Percentiles rank a stretch among this genome's conserved stretches.
These are phyloP conservation scores for Clitopilus hobsonii DNA, from an alignment of 768 basidiomycete species.

Conservation along the genomic window DNA sequence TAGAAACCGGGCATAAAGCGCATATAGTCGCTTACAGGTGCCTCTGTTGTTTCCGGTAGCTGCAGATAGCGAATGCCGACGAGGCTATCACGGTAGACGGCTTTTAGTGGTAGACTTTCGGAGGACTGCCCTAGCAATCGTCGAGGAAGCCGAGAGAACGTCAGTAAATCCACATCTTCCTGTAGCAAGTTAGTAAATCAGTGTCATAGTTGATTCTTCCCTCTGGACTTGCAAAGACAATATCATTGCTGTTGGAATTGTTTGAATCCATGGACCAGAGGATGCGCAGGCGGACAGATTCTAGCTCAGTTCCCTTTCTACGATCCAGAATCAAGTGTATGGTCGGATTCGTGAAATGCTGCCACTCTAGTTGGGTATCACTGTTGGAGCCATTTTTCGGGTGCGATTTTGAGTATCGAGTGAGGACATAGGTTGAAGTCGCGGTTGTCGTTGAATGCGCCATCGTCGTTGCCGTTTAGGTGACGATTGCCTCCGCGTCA, in stretches of 20 bases:
- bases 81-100: constrained; percentile 68
- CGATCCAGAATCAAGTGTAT: constrained; percentile 61
- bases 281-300: constrained; percentile 63
- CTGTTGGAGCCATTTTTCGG: constrained; percentile 25
- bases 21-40: constrained; percentile 10
- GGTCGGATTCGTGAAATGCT: constrained; percentile 70
- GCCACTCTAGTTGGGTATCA: constrained; percentile 53
- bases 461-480: constrained; percentile 19
- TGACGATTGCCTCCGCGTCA: neutral
- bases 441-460: constrained; percentile 50
- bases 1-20: constrained; percentile 7
- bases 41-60: constrained; percentile 26
- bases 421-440: constrained; percentile 49
- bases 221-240: constrained; percentile 56
- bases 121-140: constrained; percentile 24
- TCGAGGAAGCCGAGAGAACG: constrained; percentile 49
- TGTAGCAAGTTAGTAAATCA: constrained; percentile 21
- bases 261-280: constrained; percentile 52
- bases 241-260: constrained; percentile 18
- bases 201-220: neutral
- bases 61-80: constrained; percentile 76
- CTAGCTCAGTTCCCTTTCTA: constrained; percentile 47
- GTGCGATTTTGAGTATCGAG: constrained; percentile 69
- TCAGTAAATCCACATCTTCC: constrained; percentile 76
- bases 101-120: constrained; percentile 71